Base-by-base conservation (phyloP, 768 basidiomycete species). In the Panaeolus papilionaceus region DNA sequence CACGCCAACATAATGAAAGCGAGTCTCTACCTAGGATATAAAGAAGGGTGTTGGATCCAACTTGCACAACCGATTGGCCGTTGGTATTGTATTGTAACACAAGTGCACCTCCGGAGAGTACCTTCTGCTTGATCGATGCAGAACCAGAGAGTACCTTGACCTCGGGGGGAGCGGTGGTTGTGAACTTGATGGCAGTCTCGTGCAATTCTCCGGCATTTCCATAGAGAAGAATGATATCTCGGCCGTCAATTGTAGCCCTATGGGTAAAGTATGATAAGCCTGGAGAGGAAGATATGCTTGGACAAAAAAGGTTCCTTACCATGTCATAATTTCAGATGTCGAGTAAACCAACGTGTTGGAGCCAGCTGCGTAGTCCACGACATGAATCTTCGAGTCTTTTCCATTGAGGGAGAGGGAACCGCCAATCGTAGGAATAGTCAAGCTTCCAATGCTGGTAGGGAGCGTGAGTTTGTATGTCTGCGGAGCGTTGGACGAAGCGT, bases 371-470 rank as follows among this genome's bases (percentile, higher is more conserved):
- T 86, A 86, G 68, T 86, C 84, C 1, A 85, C 83, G 12, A 86
- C 80, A 66, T 85, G 82, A 40, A 86, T 77, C 72, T 86, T 86
- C 0, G 85, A 85, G 68, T 86, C 84, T 73, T 82, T 84, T n/a
- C 85, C 85, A 65, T 79, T 78, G n/a, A 86, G 75, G 0, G 79
- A 70, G 38, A 86, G 76, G 23, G 75, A 75, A 40, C 83, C 83
- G 8, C 84, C 83, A 23, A 85, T 69, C 3, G 78, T 77, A 10
- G 85, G 85, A 51, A 85, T 74, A 3, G 77, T 79, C 42, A 86
- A 70, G 39, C 69, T 67, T 18, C 85, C 85, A 9, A 78, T 76
- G 63, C 84, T 85, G 20, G 85, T 86, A 3, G 80, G 75, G n/a
- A 86, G 64, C 4, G 76, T 82, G 18, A 86, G 69, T 16, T 71